A percentile compares a stretch with the other conserved stretches of the same genome.
Evolutionary conservation across 768 basidiomycete genomes (phyloP).

Genomic region (Rhodotorula diobovata): DNA sequence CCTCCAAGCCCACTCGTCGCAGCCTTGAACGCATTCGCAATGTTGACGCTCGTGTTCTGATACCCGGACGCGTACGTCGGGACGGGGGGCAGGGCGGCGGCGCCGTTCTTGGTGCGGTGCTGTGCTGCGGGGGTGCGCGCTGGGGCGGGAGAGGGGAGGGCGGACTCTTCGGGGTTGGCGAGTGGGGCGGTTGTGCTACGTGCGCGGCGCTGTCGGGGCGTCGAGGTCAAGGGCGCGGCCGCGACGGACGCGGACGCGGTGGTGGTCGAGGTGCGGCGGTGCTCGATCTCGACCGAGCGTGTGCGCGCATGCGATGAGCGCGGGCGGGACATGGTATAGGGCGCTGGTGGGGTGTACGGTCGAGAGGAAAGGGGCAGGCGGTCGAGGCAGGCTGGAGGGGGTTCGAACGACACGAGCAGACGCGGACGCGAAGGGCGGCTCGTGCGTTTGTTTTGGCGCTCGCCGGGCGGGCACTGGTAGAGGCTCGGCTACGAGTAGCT

Average conservation of each 20-base stretch:
- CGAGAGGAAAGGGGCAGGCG: no score
- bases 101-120: constrained; percentile 7
- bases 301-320: constrained; percentile 5
- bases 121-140: no score
- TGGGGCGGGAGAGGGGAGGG: no score
- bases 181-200: background rate
- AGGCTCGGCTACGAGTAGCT: no score
- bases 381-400: no score
- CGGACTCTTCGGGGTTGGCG: background rate
- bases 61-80: background rate
- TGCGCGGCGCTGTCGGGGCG: background rate
- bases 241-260: background rate
- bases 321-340: background rate
- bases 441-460: no score
- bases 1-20: constrained; percentile 52
- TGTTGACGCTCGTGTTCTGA: constrained; percentile 70
- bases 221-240: background rate
- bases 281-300: constrained; percentile 4
- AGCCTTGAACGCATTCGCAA: constrained; percentile 72
- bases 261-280: constrained; percentile 10
- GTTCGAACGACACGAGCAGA: no score
- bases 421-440: no score
- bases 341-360: no score
- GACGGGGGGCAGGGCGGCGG: background rate
- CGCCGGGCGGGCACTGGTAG: no score